Base-by-base conservation (phyloP, 164 flowering plant genomes). In the Berberis thunbergii region DNA sequence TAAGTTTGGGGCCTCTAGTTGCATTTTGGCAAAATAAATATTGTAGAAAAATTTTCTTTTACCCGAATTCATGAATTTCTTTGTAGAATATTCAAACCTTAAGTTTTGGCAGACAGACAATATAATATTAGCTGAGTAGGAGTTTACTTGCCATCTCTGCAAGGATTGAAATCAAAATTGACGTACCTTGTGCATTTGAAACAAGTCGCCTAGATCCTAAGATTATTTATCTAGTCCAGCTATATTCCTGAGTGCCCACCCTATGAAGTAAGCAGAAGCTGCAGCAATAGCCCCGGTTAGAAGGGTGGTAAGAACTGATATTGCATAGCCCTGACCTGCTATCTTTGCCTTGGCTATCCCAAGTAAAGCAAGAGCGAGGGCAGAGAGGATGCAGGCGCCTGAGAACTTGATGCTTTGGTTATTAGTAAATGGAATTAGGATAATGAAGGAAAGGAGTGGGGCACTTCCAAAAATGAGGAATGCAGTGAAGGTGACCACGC, bases 381-480 rank as follows among this genome's bases (percentile, higher is more conserved):
- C 72, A 0, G 86, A 79, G 10, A 84, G 69, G 10, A 79, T 56
- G 41, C 84, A 82, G 4, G 91, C 86, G 0, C 86, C 87, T 0
- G 64, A 12, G 55, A 86, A 86, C 72, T 81, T 82, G 57, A 74
- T 53, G 0, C 61, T 61, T 55, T 79, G 79, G 48, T 58, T 80
- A 12, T 68, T 2, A 0, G 88, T 86, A 69, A 84, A 84, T 1
- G 88, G 87, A 43, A 80, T 64, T 46, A 86, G 86, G 64, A 84
- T 52, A 56, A 86, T 78, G 82, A 77, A 86, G 0, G 88, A 79
- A 38, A 86, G 77, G 58, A 84, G 82, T 2, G 91, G 88, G 1
- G 81, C 79, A 55, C 83, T 68, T 10, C 85, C 86, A 40, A 82
- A 86, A 26, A 74, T 40, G 1, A 82, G 48, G 68, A 83, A 86